Evolutionary conservation across 139 green algal species (phyloP), one percentile per base, ranked within the genome.

Genomic region (Auxenochlorella pyrenoidosa): DNA sequence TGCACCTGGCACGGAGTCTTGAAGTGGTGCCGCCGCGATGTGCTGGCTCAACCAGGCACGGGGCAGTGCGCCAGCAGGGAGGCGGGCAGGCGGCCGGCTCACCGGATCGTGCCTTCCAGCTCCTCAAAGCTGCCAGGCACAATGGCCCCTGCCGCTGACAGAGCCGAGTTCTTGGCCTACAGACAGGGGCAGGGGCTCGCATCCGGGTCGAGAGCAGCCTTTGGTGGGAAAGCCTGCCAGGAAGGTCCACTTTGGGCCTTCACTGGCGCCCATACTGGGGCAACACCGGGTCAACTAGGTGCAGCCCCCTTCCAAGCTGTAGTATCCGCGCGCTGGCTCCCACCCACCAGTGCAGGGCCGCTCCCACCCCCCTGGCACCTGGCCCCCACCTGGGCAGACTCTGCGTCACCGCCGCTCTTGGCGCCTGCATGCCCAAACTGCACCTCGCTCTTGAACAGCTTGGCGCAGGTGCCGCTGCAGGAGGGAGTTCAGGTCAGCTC

Each of bases 401-500:
- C 95, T 3, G 54, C 44, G 40, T 95, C 93, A 0, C 93, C 95
- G 47, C 94, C 94, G 78, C 87, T 93, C 89, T 95, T 94, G 24
- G 95, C 95, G 32, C 93, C 95, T n/a, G 97, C 97, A 83, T 99
- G 97, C 3, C 97, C 97, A 92, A 99, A 99, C 92, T 99, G 97
- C 84, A 99, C 97, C 92, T 99, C 97, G 78, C 90, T 96, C 83
- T 96, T 96, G 93, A 99, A 99, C 59, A 99, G 95, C 87, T 94
- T 97, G 59, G 97, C 97, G 88, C 97, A 99, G 18, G 97, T 99
- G 88, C 97, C 96, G 84, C 88, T 95, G 80, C 80, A 43, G 38
- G 18, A 66, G 28, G 5, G 36, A 26, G 12, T n/a, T n/a, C n/a
- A n/a, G n/a, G n/a, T n/a, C n/a, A n/a, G n/a, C n/a, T n/a, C n/a